Evolutionary conservation across 163 green algal species (phyloP).

Genomic region (Prototheca cutis): DNA sequence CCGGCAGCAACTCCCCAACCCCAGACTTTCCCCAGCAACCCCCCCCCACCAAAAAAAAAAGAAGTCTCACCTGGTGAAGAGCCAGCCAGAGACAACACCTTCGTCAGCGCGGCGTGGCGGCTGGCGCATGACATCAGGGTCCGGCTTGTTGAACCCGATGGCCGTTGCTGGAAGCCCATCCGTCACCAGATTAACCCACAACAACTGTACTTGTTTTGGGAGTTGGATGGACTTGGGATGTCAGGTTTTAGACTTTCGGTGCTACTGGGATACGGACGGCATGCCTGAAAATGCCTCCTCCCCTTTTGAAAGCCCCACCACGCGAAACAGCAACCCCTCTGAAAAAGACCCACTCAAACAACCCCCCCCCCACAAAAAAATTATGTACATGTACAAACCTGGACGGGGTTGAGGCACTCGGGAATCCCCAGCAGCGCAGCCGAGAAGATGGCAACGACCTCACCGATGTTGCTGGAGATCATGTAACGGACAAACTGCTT

Average conservation of each 20-base stretch:
- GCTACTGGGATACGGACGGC: too few relatives aligned
- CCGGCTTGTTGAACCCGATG: slow-evolving; percentile 86
- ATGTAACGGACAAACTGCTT: slow-evolving; percentile 97
- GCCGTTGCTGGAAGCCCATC: slow-evolving; percentile 88
- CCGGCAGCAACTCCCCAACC: too few relatives aligned
- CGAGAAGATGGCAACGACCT: slow-evolving; percentile 93
- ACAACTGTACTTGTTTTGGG: slow-evolving; percentile 51
- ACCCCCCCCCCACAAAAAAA: too few relatives aligned
- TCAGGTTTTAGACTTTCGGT: too few relatives aligned
- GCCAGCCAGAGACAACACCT: slow-evolving; percentile 81
- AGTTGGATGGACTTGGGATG: not conserved
- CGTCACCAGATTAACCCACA: slow-evolving; percentile 97
- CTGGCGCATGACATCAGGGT: slow-evolving; percentile 77
- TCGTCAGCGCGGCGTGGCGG: slow-evolving; percentile 44
- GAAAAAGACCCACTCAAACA: too few relatives aligned
- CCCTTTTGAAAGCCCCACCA: too few relatives aligned
- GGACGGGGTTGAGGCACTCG: slow-evolving; percentile 68
- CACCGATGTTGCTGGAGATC: slow-evolving; percentile 75
- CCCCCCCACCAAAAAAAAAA: not conserved
- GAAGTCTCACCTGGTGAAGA: slow-evolving; percentile 68
- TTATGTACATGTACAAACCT: slow-evolving; percentile 13
- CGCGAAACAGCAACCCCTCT: too few relatives aligned
- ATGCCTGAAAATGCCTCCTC: too few relatives aligned
- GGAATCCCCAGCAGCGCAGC: slow-evolving; percentile 80
- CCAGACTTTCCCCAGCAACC: not conserved